Conservation (phyloP, 1,139 yeast species). For the Komagataea norvegica region DNA sequence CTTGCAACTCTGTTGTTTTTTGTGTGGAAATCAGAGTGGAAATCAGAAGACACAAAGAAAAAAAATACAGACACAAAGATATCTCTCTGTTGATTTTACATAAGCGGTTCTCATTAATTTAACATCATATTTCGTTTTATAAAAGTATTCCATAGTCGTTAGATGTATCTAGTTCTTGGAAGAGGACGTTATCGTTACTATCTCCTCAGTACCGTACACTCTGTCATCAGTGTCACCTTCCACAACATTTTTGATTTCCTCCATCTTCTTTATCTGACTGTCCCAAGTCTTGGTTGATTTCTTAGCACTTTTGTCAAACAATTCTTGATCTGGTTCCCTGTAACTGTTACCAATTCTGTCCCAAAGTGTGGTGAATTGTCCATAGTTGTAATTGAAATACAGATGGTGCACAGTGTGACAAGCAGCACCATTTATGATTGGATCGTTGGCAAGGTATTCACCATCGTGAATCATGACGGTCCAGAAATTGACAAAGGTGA, state of each 20-base stretch:
- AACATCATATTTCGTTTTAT: no score
- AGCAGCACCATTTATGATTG: constrained; percentile 94
- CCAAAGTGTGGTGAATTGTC: constrained; percentile 97
- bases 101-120: no score
- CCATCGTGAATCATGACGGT: constrained; percentile 99
- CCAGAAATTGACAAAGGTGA: constrained; percentile 94
- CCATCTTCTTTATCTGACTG: constrained; percentile 72
- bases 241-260: constrained; percentile 67
- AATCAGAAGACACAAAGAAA: no score
- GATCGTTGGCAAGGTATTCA: constrained; percentile 88
- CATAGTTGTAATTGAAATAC: constrained; percentile 95
- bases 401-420: constrained; percentile 96
- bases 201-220: constrained; percentile 42
- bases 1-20: no score
- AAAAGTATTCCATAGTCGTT: no score
- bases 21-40: no score
- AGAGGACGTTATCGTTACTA: no score
- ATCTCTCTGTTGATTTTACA: no score
- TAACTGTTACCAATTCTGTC: constrained; percentile 93
- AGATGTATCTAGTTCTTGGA: no score
- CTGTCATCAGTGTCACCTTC: constrained; percentile 70
- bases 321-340: constrained; percentile 83
- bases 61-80: no score
- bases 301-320: constrained; percentile 63
- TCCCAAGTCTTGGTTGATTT: constrained; percentile 63